Evolutionary conservation across 2,329 filamentous ascomycete genomes (phyloP).

Genomic region (Cercospora berteroae): DNA sequence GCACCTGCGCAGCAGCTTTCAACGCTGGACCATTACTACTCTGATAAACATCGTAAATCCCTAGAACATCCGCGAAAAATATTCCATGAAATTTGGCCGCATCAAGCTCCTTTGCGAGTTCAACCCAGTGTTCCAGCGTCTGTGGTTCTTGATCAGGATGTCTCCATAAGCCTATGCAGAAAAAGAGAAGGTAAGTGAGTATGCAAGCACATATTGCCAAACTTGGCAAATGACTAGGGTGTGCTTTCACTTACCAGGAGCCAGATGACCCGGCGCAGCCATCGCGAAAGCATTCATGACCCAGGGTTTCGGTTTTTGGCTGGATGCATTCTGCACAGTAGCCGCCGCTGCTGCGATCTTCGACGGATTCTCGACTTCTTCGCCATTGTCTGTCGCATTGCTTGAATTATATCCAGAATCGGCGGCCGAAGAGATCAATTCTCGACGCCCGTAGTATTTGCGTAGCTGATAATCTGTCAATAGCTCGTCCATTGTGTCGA

Average conservation of each 20-base stretch:
- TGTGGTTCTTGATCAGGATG: constrained; percentile 41
- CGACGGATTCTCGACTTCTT: neutral
- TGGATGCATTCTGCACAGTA: neutral
- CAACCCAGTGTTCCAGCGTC: constrained; percentile 48
- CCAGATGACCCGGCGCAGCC: constrained; percentile 48
- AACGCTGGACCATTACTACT: constrained; percentile 51
- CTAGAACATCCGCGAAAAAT: constrained; percentile 53
- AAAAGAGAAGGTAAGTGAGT: neutral
- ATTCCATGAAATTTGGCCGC: constrained; percentile 52
- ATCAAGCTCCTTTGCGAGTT: constrained; percentile 49
- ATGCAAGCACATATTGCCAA: constrained; percentile 3
- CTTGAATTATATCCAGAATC: constrained; percentile 12
- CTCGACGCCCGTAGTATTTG: constrained; percentile 7
- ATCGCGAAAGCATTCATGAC: constrained; percentile 52
- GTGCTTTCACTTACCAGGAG: constrained; percentile 37
- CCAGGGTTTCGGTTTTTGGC: constrained; percentile 37
- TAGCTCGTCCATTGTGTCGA: constrained; percentile 7
- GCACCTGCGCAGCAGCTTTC: constrained; percentile 63
- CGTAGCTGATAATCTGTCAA: constrained; percentile 5
- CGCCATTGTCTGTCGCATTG: constrained; percentile 5
- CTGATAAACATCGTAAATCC: constrained; percentile 49
- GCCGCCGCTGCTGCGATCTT: constrained; percentile 2
- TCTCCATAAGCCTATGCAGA: constrained; percentile 32
- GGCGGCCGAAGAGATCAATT: neutral
- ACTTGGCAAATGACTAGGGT: neutral